A percentile compares a stretch with the other conserved stretches of the same genome.
phyloP scores from a whole-genome alignment of 225 moss, liverwort and hornwort species.

The Sphagnum tenellum region DNA sequence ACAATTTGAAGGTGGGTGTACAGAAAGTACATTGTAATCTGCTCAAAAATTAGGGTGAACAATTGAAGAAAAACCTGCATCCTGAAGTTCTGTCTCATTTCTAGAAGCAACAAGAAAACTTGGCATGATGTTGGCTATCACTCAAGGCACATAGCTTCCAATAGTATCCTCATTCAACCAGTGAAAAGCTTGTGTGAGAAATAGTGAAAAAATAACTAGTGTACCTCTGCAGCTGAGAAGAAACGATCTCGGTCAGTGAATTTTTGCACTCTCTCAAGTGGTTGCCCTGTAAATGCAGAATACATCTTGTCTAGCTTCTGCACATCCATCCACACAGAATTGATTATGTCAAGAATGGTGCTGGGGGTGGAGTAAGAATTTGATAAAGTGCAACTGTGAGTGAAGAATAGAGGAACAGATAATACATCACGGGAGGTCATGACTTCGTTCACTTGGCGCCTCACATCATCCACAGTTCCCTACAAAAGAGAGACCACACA shows the following conservation, averaged over 20 bases:
- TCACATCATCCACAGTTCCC: slow-evolving; percentile 87
- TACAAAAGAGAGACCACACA: slow-evolving; percentile 5
- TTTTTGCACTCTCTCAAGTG: slow-evolving; percentile 67
- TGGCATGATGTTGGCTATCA: too few species aligned
- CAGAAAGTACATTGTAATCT: too few species aligned
- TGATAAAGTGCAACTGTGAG: neutral
- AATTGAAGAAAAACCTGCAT: too few species aligned
- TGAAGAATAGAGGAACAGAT: slow-evolving; percentile 1
- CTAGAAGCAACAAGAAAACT: too few species aligned
- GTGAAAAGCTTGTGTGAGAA: too few species aligned
- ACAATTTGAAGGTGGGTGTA: too few species aligned
- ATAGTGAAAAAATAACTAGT: neutral
- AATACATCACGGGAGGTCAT: slow-evolving; percentile 83
- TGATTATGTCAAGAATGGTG: too few species aligned
- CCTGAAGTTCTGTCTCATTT: too few species aligned
- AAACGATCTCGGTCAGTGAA: slow-evolving; percentile 79
- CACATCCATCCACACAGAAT: neutral
- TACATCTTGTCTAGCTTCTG: slow-evolving; percentile 95
- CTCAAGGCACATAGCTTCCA: too few species aligned
- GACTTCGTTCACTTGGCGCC: slow-evolving; percentile 85
- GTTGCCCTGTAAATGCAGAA: slow-evolving; percentile 64
- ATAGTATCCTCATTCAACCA: too few species aligned
- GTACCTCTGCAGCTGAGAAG: slow-evolving; percentile 74
- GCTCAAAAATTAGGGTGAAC: too few species aligned
- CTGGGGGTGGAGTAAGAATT: neutral